Evolutionary conservation across 495 filamentous ascomycete species (phyloP), one percentile per base, ranked within the genome.

Genomic region (Endocarpon pusillum): DNA sequence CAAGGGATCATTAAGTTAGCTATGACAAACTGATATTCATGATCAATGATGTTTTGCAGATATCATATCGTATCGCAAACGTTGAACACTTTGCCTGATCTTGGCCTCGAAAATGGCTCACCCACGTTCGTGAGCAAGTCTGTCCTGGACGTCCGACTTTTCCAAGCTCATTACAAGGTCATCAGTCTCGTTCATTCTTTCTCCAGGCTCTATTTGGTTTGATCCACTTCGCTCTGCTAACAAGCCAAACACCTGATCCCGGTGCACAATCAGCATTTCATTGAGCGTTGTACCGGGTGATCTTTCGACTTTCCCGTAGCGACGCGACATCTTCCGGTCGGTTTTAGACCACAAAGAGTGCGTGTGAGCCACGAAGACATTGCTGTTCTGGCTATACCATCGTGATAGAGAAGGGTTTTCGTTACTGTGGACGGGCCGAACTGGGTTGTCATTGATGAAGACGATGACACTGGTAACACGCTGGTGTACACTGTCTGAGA

Each of bases 381-480:
- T 57, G 0, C 76, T 81, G 50, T 80, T 69, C 45, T 74, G 18
- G 12, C 69, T 72, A 44, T 82, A 85, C 79, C 79, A 85, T 21
- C 60, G 57, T 10, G 73, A 77, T 1, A 82, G 59, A 39, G 67
- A 67, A 3, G 56, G 48, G 37, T 78, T 72, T 1, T 69, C 73
- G 39, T 73, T 59, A 1, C 73, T 76, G 37, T 69, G 67, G 34
- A 83, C 61, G 0, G 77, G 69, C 2, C 72, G 70, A 24, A 67
- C 50, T 0, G 56, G 54, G 30, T 57, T 60, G 34, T 64, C 50
- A 4, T 53, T 49, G 12, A 67, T 55, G 34, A 67, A 64, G 6
- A 58, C 57, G n/a, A 81, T 56, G 21, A 67, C 64, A 19, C 71
- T 71, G 44, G 63, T 69, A 16, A 82, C 65, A 36, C 52, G 58